A percentile compares a stretch with the other conserved stretches of the same genome.
Evolutionary conservation across 768 basidiomycete genomes (phyloP).

Genomic region (Pseudohyphozyma bogoriensis): DNA sequence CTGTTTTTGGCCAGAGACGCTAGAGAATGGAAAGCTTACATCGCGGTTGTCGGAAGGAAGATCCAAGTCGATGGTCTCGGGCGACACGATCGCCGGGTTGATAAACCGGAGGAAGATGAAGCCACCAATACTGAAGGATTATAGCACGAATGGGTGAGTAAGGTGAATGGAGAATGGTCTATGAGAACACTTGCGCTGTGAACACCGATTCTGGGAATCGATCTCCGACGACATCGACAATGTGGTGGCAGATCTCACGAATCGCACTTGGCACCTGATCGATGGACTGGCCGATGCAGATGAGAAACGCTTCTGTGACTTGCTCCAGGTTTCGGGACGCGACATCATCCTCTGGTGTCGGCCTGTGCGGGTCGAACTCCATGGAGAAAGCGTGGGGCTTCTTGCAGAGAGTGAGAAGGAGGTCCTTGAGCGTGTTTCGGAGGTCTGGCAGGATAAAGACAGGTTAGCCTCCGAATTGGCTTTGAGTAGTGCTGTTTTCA

Average conservation of each 20-base stretch:
- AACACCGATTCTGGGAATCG: conserved; percentile 37
- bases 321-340: conserved; percentile 6
- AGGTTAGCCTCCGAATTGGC: not conserved
- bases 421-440: conserved; percentile 63
- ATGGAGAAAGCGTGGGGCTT: conserved; percentile 65
- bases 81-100: conserved; percentile 97
- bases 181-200: conserved; percentile 26
- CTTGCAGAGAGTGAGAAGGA: conserved; percentile 62
- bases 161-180: too few relatives aligned
- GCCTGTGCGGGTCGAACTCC: conserved; percentile 19
- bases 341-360: conserved; percentile 4
- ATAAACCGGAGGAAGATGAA: conserved; percentile 99
- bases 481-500: not conserved
- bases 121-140: conserved; percentile 63
- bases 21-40: conserved; percentile 65
- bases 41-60: conserved; percentile 55
- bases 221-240: conserved; percentile 40
- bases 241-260: conserved; percentile 74
- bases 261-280: conserved; percentile 46
- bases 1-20: conserved; percentile 78
- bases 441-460: conserved; percentile 36
- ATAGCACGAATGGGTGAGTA: not conserved
- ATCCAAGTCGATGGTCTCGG: conserved; percentile 74
- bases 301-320: conserved; percentile 64
- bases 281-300: conserved; percentile 54